Percentiles rank a stretch among this genome's conserved stretches.
Evolutionary conservation across 1,139 yeast genomes (phyloP).

Genomic region (Geotrichum klebahnii): DNA sequence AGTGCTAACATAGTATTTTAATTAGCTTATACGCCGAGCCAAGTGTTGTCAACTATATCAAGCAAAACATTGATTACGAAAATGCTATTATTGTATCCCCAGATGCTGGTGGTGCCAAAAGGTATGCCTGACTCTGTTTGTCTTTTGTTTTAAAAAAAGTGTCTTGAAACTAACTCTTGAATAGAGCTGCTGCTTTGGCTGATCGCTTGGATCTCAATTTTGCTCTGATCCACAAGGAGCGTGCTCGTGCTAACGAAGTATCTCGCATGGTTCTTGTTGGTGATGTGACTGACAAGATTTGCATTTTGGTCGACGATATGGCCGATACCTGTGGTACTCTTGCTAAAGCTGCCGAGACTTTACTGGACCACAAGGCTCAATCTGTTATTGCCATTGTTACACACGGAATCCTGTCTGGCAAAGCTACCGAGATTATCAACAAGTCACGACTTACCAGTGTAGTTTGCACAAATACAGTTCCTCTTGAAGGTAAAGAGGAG

Average conservation of each 20-base stretch:
- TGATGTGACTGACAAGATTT: constrained; percentile 81
- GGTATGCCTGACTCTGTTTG: neutral
- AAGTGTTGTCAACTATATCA: constrained; percentile 80
- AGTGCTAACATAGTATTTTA: neutral
- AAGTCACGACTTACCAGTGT: constrained; percentile 71
- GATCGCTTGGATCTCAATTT: constrained; percentile 88
- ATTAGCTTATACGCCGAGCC: constrained; percentile 80
- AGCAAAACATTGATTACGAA: constrained; percentile 60
- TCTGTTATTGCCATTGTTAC: constrained; percentile 92
- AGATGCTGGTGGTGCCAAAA: constrained; percentile 97
- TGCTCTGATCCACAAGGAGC: constrained; percentile 94
- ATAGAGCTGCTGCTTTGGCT: constrained; percentile 89
- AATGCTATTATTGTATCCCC: constrained; percentile 89
- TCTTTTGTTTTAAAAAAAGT: neutral
- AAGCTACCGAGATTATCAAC: constrained; percentile 80
- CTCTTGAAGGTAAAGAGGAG: constrained; percentile 70
- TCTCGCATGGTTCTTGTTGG: constrained; percentile 95
- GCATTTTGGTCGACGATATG: constrained; percentile 94
- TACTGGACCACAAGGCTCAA: constrained; percentile 68
- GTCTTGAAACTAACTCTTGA: neutral
- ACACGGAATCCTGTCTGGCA: constrained; percentile 87
- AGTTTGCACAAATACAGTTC: constrained; percentile 93
- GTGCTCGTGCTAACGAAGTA: constrained; percentile 92
- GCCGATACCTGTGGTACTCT: constrained; percentile 98
- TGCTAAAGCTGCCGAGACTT: constrained; percentile 90